phyloP scores from a whole-genome alignment of 1,139 yeast species.

The Pichia sp. region DNA sequence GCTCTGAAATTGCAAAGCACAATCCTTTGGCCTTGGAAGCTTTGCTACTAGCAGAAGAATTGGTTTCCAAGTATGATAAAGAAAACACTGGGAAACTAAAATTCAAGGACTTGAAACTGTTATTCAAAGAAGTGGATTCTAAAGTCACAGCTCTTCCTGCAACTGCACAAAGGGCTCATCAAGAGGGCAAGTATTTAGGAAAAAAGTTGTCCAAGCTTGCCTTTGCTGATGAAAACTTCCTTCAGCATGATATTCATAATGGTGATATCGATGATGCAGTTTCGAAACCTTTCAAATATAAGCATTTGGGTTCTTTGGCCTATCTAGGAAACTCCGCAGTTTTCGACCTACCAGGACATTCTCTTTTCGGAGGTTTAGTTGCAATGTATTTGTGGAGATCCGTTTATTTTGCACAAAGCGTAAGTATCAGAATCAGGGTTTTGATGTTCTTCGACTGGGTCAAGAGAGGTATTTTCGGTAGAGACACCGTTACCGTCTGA shows the following conservation, averaged over 20 bases:
- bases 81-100: conserved; percentile 44
- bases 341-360: conserved; percentile 49
- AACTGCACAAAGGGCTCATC: conserved; percentile 65
- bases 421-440: conserved; percentile 54
- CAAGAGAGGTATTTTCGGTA: conserved; percentile 58
- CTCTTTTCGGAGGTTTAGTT: conserved; percentile 53
- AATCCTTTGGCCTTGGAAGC: conserved; percentile 59
- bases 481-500: conserved; percentile 45
- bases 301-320: conserved; percentile 58
- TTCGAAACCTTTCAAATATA: conserved; percentile 52
- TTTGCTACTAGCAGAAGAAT: conserved; percentile 43
- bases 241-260: conserved; percentile 39
- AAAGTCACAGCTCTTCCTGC: conserved; percentile 63
- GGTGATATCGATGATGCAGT: conserved; percentile 54
- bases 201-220: conserved; percentile 50
- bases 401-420: conserved; percentile 60
- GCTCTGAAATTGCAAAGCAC: conserved; percentile 42
- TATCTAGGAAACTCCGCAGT: conserved; percentile 64
- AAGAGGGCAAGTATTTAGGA: conserved; percentile 60
- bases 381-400: conserved; percentile 69
- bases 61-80: conserved; percentile 47
- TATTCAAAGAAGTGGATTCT: conserved; percentile 51
- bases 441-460: conserved; percentile 59
- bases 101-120: conserved; percentile 44
- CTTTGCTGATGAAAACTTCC: conserved; percentile 35